Base-by-base conservation (phyloP, 306 rosid species). In the Sicyos edulis region DNA sequence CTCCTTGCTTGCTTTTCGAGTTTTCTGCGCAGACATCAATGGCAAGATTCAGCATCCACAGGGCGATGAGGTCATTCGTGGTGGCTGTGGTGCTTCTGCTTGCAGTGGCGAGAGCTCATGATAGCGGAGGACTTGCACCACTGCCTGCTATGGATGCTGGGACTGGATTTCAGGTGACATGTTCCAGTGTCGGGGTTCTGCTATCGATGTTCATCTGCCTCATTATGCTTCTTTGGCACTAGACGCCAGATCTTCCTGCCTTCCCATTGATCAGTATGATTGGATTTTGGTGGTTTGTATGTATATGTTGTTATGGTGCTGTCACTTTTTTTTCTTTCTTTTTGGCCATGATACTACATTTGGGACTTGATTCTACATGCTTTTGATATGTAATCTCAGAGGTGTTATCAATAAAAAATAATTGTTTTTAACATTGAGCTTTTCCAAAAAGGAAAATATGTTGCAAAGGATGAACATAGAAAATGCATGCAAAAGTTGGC, bases 81-180 rank as follows among this genome's bases (percentile, higher is more conserved):
- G 70, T 84, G 16, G 51, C 80, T 37, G 37, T 68, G 67, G 80
- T 77, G 69, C 81, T 84, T 58, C 75, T 66, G 26, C 37, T 58
- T 4, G 90, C 63, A 17, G 51, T 42, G 22, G 85, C 81, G 1
- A 45, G 71, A 45, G 54, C 71, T 66, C 81, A 84, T 54, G 78
- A 55, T 22, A 52, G 74, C 17, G 86, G 79, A 53, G 83, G 81
- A 0, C 85, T 81, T 0, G 82, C 90, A 0, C 90, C 88, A 0
- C 57, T 86, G 2, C 92, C 92, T 0, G 54, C 83, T 0, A 59
- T 79, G 70, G 81, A 75, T 0, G 50, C 71, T 14, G 93, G 90
- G 72, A 80, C 86, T 52, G 93, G 87, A 73, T 53, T 75, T 74
- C 65, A 77, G 42, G 74, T 79, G 54, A 80, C 82, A 1, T 57